Evolutionary conservation across 495 filamentous ascomycete genomes (phyloP).

Genomic region (Tuber microsphaerosporum): DNA sequence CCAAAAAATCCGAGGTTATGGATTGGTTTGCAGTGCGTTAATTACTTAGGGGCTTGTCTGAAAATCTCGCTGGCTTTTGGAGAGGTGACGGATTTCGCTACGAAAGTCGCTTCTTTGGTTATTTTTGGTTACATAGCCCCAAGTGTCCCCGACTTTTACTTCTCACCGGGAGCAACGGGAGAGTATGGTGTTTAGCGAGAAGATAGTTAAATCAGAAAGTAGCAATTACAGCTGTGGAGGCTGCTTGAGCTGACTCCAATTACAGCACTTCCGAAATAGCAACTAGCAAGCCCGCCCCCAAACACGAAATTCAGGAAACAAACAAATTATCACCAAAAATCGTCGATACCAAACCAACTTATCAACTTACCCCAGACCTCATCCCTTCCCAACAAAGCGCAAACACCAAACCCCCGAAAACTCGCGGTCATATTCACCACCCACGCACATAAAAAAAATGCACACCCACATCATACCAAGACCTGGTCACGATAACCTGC

Average conservation of each 20-base stretch:
- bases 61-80: too few relatives aligned
- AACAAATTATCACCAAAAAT: not conserved
- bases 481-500: not conserved
- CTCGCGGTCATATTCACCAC: not conserved
- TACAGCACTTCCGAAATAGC: not conserved
- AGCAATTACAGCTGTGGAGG: not conserved
- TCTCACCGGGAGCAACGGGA: too few relatives aligned
- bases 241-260: not conserved
- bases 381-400: not conserved
- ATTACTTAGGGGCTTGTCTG: not conserved
- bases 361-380: too few relatives aligned
- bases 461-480: slow-evolving; percentile 5
- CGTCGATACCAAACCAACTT: not conserved
- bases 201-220: not conserved
- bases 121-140: not conserved
- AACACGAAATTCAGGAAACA: not conserved
- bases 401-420: not conserved
- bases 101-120: not conserved
- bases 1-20: not conserved
- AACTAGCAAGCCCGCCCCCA: not conserved
- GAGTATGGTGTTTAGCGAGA: not conserved
- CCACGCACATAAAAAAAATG: not conserved
- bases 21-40: not conserved
- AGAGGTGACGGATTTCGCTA: too few relatives aligned
- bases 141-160: too few relatives aligned